Base-by-base conservation (phyloP, 2,329 filamentous ascomycete species). In the Cercospora zeae-maydis region DNA sequence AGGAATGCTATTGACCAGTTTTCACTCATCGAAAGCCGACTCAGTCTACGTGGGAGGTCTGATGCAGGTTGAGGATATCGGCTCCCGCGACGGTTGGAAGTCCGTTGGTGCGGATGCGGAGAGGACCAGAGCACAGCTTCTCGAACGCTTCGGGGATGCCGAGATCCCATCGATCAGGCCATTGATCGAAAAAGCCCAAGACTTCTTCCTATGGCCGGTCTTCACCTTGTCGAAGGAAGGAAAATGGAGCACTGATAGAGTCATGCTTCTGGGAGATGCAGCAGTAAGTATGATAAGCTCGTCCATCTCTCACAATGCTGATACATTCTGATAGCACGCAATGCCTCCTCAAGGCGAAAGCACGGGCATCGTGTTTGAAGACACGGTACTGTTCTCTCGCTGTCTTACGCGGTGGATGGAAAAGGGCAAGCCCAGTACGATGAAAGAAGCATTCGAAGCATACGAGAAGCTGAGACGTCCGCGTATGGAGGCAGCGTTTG, bases 341-440 rank as follows among this genome's bases (percentile, higher is more conserved):
- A 83, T 83, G 81, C 80, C 81, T 3, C 80, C 81, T 2, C 80
- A 82, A 62, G 81, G 81, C 10, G 81, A 83, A 64, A 77, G 75
- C 33, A 82, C 80, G 3, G 81, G 81, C 14, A 78, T 83, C 34
- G 80, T 82, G 9, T 82, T 83, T 64, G 81, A 83, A 71, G 81
- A 83, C 67, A 81, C 78, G 1, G 78, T 82, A 36, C 70, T 83
- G 58, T 78, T 83, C 70, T 77, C 80, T 30, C 71, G 78, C 53
- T 79, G 77, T 70, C 62, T 80, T 52, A 75, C 74, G 0, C 70
- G 74, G 47, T 80, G 78, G 78, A 75, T 79, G 68, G 74, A 79
- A 61, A 76, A 75, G 62, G 73, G 74, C 49, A 66, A 67, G 49
- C 71, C 71, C 5, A 72, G 68, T 21, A 73, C 71, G 4, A 75